A percentile compares a stretch with the other conserved stretches of the same genome.
Conservation (phyloP, 192 early-diverging fungal genomes). For the Rhizophlyctis rosea region DNA sequence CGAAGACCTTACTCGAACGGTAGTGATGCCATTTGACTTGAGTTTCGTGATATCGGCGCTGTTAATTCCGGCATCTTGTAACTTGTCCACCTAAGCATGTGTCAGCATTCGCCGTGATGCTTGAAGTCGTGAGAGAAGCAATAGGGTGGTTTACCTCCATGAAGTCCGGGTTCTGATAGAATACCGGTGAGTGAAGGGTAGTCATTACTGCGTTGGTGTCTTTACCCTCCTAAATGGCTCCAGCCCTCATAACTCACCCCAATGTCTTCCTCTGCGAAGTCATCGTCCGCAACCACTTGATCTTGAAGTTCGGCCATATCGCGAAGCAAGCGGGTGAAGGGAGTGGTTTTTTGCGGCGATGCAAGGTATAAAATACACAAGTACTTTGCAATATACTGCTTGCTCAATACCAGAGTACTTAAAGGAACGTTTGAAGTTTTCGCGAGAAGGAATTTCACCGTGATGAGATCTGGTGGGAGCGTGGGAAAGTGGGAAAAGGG, state of each 20-base stretch:
- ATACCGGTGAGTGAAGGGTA: neutral
- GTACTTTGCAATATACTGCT: no score
- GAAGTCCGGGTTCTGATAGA: slow-evolving; percentile 18
- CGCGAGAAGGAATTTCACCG: no score
- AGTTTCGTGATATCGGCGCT: slow-evolving; percentile 78
- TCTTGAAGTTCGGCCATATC: slow-evolving; percentile 28
- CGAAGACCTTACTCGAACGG: slow-evolving; percentile 54
- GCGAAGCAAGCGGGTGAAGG: no score
- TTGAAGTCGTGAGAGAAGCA: slow-evolving; percentile 1
- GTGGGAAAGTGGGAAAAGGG: no score
- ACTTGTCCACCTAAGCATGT: slow-evolving; percentile 26
- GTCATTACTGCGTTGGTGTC: neutral
- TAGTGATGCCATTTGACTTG: slow-evolving; percentile 71
- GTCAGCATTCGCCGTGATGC: neutral
- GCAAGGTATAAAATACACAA: no score
- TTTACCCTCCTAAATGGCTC: neutral
- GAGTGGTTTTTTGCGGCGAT: no score
- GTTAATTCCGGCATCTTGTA: slow-evolving; percentile 67
- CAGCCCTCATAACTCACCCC: neutral
- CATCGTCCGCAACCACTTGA: slow-evolving; percentile 22
- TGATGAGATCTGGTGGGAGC: no score
- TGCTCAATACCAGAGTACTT: no score
- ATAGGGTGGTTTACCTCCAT: slow-evolving; percentile 21
- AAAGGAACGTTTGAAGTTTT: no score
- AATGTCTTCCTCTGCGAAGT: slow-evolving; percentile 16